These are phyloP conservation scores for Alternaria metachromatica DNA, from an alignment of 2,329 filamentous ascomycete species.

Conservation along the genomic window DNA sequence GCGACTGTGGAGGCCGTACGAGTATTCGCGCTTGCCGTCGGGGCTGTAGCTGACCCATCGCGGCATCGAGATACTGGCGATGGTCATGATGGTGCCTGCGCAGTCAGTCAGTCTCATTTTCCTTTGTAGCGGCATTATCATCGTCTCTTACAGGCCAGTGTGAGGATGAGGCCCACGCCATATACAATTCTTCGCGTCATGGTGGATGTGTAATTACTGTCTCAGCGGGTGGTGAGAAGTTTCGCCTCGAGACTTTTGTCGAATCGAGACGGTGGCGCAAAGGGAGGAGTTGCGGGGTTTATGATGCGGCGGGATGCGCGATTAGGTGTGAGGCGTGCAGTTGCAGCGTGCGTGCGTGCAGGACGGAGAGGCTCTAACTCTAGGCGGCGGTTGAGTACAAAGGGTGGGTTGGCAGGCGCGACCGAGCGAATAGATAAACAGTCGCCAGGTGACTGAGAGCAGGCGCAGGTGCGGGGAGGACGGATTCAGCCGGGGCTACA, in stretches of 20 bases:
- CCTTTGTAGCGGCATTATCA: background rate
- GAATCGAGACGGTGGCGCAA: conserved; percentile 8
- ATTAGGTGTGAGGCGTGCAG: background rate
- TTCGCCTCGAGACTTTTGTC: background rate
- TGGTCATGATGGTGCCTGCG: conserved; percentile 73
- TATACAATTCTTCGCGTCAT: conserved; percentile 60
- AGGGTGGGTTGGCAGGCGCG: conserved; percentile 6
- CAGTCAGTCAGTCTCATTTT: conserved; percentile 17
- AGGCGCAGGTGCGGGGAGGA: background rate
- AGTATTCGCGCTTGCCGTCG: conserved; percentile 47
- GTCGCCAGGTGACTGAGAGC: background rate
- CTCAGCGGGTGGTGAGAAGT: background rate
- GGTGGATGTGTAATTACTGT: conserved; percentile 12
- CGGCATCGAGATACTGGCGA: conserved; percentile 72
- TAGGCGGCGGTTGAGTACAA: background rate
- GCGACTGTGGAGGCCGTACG: conserved; percentile 78
- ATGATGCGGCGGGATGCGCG: conserved; percentile 1
- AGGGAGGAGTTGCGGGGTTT: conserved; percentile 9
- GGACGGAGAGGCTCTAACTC: conserved; percentile 1
- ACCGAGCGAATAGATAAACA: conserved; percentile 2
- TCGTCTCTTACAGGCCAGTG: conserved; percentile 49
- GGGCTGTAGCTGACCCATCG: conserved; percentile 72
- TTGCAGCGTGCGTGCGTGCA: background rate
- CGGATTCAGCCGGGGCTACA: conserved; percentile 7
- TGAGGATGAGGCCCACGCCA: conserved; percentile 56